phyloP scores from a whole-genome alignment of 495 filamentous ascomycete genomes.

The Xylaria grammica region DNA sequence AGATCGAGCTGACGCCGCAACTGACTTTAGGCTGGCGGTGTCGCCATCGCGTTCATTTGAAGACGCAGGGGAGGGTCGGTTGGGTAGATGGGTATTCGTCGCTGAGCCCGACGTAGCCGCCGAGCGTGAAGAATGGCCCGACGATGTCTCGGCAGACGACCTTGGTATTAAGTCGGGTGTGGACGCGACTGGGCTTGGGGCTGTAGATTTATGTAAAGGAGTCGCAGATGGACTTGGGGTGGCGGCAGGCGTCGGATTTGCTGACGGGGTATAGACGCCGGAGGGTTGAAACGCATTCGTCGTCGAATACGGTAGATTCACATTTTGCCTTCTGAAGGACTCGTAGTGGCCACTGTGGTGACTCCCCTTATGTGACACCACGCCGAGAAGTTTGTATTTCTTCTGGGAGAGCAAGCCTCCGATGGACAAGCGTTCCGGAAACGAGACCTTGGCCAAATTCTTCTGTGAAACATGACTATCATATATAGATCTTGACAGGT shows the following conservation, averaged over 20 bases:
- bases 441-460: constrained; percentile 90
- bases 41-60: constrained; percentile 40
- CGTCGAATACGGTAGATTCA: constrained; percentile 73
- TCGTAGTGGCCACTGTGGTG: constrained; percentile 98
- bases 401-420: constrained; percentile 78
- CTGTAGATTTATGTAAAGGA: constrained; percentile 39
- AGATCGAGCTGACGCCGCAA: constrained; percentile 48
- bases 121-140: constrained; percentile 31
- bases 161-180: constrained; percentile 44
- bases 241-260: constrained; percentile 34
- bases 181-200: constrained; percentile 43
- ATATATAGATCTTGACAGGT: constrained; percentile 91
- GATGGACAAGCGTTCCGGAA: constrained; percentile 81
- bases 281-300: constrained; percentile 75
- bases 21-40: constrained; percentile 47
- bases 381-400: constrained; percentile 82
- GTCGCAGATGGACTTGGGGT: constrained; percentile 45
- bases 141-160: constrained; percentile 33
- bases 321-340: constrained; percentile 87
- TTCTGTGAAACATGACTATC: constrained; percentile 81
- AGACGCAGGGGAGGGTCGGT: constrained; percentile 29
- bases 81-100: constrained; percentile 25
- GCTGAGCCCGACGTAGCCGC: constrained; percentile 27
- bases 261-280: constrained; percentile 67
- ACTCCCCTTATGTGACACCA: constrained; percentile 93